Conservation (phyloP, 768 basidiomycete species). For the Psilocybe subaeruginosa region DNA sequence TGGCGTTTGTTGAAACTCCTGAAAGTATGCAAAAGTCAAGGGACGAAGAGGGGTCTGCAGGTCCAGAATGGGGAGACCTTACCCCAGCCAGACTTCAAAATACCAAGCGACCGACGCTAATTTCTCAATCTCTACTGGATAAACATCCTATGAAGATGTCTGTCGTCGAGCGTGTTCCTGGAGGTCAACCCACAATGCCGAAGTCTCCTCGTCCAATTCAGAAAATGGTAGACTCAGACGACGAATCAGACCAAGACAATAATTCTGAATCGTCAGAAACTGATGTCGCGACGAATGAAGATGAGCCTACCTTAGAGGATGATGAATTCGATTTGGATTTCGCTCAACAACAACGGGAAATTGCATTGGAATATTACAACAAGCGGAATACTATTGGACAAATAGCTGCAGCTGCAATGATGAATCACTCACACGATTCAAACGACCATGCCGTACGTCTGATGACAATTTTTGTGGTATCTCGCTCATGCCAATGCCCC, state of each 20-base stretch:
- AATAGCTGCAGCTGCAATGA: constrained; percentile 54
- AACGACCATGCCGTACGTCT: constrained; percentile 43
- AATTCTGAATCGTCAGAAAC: constrained; percentile 24
- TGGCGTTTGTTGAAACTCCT: constrained; percentile 60
- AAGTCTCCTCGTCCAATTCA: constrained; percentile 20
- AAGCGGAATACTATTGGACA: constrained; percentile 61
- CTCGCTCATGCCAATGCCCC: constrained; percentile 3
- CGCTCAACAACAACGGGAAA: constrained; percentile 73
- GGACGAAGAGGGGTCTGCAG: constrained; percentile 16
- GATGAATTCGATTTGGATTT: constrained; percentile 63
- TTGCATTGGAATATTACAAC: constrained; percentile 70
- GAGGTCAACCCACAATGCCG: constrained; percentile 21
- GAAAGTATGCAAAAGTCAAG: constrained; percentile 25
- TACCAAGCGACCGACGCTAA: constrained; percentile 36
- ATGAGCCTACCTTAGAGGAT: constrained; percentile 35
- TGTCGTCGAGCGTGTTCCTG: constrained; percentile 68
- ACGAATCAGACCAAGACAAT: constrained; percentile 56
- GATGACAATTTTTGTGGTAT: background rate
- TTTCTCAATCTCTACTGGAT: constrained; percentile 36
- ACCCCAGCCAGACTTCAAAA: constrained; percentile 50
- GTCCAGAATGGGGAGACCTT: constrained; percentile 56
- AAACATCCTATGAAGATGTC: constrained; percentile 64
- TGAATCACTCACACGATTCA: constrained; percentile 44
- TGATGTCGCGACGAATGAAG: constrained; percentile 34
- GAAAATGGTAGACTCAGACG: constrained; percentile 59